Evolutionary conservation across 78 protist species (phyloP).

Genomic region (Tieghemostelium lacteum): DNA sequence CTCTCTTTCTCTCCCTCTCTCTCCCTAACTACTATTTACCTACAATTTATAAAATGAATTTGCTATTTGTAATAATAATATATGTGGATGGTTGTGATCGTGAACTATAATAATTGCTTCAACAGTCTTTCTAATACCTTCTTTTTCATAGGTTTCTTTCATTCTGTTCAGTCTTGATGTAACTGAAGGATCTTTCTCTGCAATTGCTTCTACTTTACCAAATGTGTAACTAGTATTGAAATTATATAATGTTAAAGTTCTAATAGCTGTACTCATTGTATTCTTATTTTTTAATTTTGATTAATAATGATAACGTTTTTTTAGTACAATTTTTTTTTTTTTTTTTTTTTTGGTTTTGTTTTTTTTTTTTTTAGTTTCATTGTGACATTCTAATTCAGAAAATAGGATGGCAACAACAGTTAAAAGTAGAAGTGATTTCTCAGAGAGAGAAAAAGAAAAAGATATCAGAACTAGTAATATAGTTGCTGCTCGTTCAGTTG

Average conservation of each 20-base stretch:
- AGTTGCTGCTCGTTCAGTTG: slow-evolving; percentile 93
- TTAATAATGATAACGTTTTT: no score
- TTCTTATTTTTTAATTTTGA: no score
- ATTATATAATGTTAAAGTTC: slow-evolving; percentile 57
- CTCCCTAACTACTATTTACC: no score
- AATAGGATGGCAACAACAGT: slow-evolving; percentile 9
- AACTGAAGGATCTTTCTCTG: slow-evolving; percentile 54
- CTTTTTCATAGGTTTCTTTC: slow-evolving; percentile 73
- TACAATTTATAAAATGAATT: slow-evolving; percentile 72
- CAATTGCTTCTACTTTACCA: slow-evolving; percentile 52
- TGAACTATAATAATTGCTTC: slow-evolving; percentile 86
- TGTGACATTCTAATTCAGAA: no score
- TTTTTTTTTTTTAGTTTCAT: no score
- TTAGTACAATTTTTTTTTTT: no score
- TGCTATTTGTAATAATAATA: slow-evolving; percentile 81
- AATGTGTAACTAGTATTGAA: slow-evolving; percentile 78
- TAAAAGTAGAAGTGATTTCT: slow-evolving; percentile 52
- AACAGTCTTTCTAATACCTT: slow-evolving; percentile 86
- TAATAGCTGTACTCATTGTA: slow-evolving; percentile 7
- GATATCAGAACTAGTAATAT: slow-evolving; percentile 84
- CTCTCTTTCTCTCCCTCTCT: no score
- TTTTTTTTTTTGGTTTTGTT: no score
- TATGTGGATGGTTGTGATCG: slow-evolving; percentile 91
- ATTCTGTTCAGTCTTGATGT: slow-evolving; percentile 58
- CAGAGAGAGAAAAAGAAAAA: slow-evolving; percentile 76